These are phyloP conservation scores for Salix arbutifolia DNA, from an alignment of 345 rosid species.

Conservation along the genomic window DNA sequence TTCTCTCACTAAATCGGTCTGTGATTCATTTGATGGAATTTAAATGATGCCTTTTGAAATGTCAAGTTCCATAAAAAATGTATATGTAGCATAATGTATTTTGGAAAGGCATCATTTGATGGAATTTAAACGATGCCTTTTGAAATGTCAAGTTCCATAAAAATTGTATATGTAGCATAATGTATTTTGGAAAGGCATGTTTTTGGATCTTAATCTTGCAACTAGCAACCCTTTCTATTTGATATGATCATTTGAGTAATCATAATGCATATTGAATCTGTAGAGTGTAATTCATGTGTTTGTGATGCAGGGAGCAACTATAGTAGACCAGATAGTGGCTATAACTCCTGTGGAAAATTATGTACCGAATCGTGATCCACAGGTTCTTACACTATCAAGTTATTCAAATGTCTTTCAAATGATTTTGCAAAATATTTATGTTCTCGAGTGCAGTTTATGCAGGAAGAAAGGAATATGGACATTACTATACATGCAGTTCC, in stretches of 20 bases:
- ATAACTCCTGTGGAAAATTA: constrained; percentile 66
- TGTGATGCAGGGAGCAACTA: constrained; percentile 76
- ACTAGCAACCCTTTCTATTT: not conserved
- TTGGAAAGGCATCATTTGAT: not conserved
- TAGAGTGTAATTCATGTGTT: not conserved
- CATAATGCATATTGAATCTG: not conserved
- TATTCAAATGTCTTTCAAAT: constrained; percentile 13
- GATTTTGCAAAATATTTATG: constrained; percentile 4
- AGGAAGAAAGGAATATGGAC: constrained; percentile 56
- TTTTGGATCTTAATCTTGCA: not conserved
- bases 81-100: not conserved
- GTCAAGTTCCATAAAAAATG: not conserved
- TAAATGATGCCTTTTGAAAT: not conserved
- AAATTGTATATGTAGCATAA: not conserved
- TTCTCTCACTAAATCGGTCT: not conserved
- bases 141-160: not conserved
- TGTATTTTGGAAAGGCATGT: not conserved
- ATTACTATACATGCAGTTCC: constrained; percentile 35
- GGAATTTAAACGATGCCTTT: not conserved
- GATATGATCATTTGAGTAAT: not conserved
- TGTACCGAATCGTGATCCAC: constrained; percentile 41
- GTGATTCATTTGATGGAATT: not conserved
- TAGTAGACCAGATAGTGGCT: constrained; percentile 73
- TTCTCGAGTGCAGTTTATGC: constrained; percentile 26
- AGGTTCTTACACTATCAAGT: constrained; percentile 32